Percentiles rank a stretch among this genome's conserved stretches.
Evolutionary conservation across 495 filamentous ascomycete genomes (phyloP).

Genomic region (Beverwykella pulmonaria): DNA sequence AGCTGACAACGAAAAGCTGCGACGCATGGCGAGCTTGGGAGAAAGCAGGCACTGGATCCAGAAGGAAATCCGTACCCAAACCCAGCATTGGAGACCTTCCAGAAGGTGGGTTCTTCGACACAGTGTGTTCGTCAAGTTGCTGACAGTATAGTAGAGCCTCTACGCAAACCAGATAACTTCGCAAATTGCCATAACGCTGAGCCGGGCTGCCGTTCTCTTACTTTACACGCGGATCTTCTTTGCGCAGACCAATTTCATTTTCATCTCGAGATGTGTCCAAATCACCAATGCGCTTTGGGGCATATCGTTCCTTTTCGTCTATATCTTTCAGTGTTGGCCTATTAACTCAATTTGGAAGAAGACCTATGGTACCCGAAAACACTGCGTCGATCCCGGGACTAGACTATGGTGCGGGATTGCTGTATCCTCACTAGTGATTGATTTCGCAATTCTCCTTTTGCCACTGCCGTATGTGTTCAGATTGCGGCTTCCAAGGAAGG

Average conservation of each 20-base stretch:
- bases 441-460: not conserved
- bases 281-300: not conserved
- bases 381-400: constrained; percentile 3
- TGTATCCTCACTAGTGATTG: not conserved
- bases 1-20: not conserved
- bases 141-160: constrained; percentile 2
- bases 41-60: constrained; percentile 1
- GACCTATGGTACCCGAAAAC: not conserved
- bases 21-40: constrained; percentile 4
- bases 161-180: constrained; percentile 7
- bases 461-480: constrained; percentile 7
- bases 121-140: not conserved
- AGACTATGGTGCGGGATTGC: constrained; percentile 3
- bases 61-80: constrained; percentile 9
- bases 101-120: not conserved
- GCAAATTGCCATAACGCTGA: constrained; percentile 2
- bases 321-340: constrained; percentile 9
- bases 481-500: not conserved
- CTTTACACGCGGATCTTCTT: constrained; percentile 9
- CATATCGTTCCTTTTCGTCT: constrained; percentile 3
- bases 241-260: constrained; percentile 2
- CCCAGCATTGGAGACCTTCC: constrained; percentile 8
- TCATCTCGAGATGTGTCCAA: not conserved
- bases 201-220: not conserved
- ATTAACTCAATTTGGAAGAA: not conserved